Percentiles rank a stretch among this genome's conserved stretches.
Evolutionary conservation across 2,329 filamentous ascomycete species (phyloP).

Genomic region (Cordyceps cicadae): DNA sequence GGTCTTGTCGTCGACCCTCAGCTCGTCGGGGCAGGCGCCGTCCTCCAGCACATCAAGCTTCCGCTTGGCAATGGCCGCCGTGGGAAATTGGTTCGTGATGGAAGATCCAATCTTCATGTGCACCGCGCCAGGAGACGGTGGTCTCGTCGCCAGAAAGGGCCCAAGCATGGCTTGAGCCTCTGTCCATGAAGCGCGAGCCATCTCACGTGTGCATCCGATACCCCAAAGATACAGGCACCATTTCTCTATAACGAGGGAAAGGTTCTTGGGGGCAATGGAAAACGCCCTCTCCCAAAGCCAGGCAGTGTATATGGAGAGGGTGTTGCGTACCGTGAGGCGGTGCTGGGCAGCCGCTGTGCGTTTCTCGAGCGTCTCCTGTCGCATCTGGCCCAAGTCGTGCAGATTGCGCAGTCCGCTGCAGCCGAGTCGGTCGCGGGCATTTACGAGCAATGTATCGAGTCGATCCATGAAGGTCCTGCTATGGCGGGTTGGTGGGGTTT

Average conservation of each 20-base stretch:
- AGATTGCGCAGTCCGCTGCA: conserved; percentile 17
- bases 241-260: not conserved
- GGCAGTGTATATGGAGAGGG: conserved; percentile 19
- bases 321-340: conserved; percentile 12
- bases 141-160: not conserved
- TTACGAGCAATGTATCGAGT: conserved; percentile 13
- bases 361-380: conserved; percentile 18
- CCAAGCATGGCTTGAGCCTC: not conserved
- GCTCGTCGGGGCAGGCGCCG: not conserved
- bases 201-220: conserved; percentile 8
- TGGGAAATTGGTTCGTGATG: conserved; percentile 1
- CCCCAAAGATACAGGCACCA: conserved; percentile 9
- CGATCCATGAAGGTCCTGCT: conserved; percentile 17
- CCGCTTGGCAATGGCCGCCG: not conserved
- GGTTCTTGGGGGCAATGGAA: not conserved
- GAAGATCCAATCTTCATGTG: not conserved
- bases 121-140: not conserved
- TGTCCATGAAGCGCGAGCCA: conserved; percentile 1
- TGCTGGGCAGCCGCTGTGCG: conserved; percentile 12
- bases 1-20: not conserved
- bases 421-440: conserved; percentile 18
- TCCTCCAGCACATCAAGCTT: not conserved
- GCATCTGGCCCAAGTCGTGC: conserved; percentile 18
- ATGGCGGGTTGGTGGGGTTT: too few relatives aligned
- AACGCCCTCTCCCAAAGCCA: conserved; percentile 21